phyloP scores from a whole-genome alignment of 257 asterid genomes.

The Solanum lignicaule region DNA sequence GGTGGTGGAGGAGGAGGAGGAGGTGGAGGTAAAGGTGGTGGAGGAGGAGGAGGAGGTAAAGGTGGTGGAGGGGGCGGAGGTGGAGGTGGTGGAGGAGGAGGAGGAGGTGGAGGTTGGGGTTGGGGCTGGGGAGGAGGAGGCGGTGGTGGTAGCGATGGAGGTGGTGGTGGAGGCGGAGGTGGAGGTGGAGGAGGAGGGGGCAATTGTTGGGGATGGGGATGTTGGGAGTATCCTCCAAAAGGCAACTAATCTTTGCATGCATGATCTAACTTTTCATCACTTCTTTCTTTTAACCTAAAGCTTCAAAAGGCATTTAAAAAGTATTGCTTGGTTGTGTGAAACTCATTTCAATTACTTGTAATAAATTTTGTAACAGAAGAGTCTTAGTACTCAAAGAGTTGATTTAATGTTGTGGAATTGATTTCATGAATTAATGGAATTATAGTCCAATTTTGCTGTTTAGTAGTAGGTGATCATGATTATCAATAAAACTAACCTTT shows the following conservation, averaged over 20 bases:
- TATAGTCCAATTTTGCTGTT: neutral
- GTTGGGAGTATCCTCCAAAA: constrained; percentile 8
- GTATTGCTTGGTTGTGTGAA: neutral
- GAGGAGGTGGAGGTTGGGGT: neutral
- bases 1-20: neutral
- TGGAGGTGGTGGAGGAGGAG: neutral
- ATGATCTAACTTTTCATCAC: neutral
- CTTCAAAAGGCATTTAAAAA: neutral
- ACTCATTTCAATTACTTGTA: neutral
- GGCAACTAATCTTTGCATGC: constrained; percentile 2
- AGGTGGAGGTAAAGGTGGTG: neutral
- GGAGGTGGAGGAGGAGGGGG: neutral
- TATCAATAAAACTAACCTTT: neutral
- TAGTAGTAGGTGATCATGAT: neutral
- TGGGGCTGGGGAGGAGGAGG: constrained; percentile 12
- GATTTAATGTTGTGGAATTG: neutral
- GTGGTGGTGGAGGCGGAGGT: neutral
- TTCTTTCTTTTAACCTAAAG: neutral
- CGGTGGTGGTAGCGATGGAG: neutral
- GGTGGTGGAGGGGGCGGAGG: neutral
- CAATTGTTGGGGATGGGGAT: neutral
- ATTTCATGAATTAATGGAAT: neutral
- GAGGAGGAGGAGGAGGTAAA: neutral
- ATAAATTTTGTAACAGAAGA: neutral
- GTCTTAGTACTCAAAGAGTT: neutral